A percentile compares a stretch with the other conserved stretches of the same genome.
Conservation (phyloP, 2,329 filamentous ascomycete genomes). For the Sclerotinia glacialis region DNA sequence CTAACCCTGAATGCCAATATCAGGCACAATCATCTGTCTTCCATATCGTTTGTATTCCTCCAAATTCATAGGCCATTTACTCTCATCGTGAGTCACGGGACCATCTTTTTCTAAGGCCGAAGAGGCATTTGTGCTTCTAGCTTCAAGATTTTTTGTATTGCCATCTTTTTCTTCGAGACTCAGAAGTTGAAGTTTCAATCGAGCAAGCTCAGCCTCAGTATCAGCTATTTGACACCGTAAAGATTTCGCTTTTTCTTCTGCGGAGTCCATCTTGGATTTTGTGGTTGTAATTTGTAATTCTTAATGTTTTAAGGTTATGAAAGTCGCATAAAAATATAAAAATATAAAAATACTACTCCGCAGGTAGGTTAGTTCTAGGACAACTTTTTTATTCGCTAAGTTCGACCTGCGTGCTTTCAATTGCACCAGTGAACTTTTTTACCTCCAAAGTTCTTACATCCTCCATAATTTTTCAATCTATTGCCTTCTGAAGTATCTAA, state of each 20-base stretch:
- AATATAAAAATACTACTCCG: no score
- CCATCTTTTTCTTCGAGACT: constrained; percentile 27
- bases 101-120: not conserved
- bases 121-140: not conserved
- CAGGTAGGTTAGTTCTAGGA: not conserved
- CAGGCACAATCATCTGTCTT: constrained; percentile 83
- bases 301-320: not conserved
- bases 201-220: constrained; percentile 49
- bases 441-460: not conserved
- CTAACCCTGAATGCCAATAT: constrained; percentile 70
- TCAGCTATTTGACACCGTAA: constrained; percentile 49
- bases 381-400: constrained; percentile 16
- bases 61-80: constrained; percentile 64
- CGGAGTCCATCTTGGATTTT: constrained; percentile 41
- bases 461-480: not conserved
- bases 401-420: not conserved
- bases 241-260: constrained; percentile 39
- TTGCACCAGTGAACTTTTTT: constrained; percentile 9
- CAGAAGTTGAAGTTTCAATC: constrained; percentile 47
- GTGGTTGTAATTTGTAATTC: constrained; percentile 8
- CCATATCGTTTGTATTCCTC: constrained; percentile 86
- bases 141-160: not conserved
- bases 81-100: constrained; percentile 30
- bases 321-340: constrained; percentile 6
- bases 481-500: not conserved